Percentiles rank a stretch among this genome's conserved stretches.
Conservation (phyloP, 2,329 filamentous ascomycete species). For the Tympanopsis confertula region DNA sequence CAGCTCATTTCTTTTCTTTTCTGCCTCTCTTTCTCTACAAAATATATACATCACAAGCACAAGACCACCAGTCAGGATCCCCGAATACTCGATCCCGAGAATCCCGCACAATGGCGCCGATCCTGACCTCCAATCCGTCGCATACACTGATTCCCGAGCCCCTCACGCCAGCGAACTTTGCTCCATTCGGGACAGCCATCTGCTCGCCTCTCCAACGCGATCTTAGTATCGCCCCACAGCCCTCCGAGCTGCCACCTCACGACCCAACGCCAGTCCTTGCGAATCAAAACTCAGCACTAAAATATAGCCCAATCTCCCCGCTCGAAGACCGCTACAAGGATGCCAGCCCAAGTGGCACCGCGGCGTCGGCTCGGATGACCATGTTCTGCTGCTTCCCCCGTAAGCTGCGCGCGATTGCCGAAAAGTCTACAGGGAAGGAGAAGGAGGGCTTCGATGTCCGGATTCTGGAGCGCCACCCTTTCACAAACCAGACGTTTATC, state of each 20-base stretch:
- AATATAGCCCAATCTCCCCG: conserved; percentile 1
- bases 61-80: too few relatives aligned
- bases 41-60: too few relatives aligned
- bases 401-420: neutral
- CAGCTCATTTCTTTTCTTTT: too few relatives aligned
- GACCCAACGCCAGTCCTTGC: neutral
- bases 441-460: neutral
- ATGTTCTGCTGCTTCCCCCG: conserved; percentile 1
- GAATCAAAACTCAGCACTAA: neutral
- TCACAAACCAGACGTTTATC: neutral
- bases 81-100: too few relatives aligned
- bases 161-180: neutral
- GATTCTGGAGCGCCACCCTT: neutral
- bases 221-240: neutral
- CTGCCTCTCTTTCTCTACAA: too few relatives aligned
- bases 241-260: neutral
- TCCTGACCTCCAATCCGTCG: neutral
- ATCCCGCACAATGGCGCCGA: neutral
- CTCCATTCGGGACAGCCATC: neutral
- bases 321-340: neutral
- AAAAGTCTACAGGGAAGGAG: neutral
- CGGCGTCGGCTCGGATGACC: neutral
- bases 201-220: neutral
- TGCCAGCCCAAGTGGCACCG: neutral
- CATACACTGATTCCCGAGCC: neutral